Conservation (phyloP, 2,329 filamentous ascomycete species). For the Hypoxylon rubiginosum region DNA sequence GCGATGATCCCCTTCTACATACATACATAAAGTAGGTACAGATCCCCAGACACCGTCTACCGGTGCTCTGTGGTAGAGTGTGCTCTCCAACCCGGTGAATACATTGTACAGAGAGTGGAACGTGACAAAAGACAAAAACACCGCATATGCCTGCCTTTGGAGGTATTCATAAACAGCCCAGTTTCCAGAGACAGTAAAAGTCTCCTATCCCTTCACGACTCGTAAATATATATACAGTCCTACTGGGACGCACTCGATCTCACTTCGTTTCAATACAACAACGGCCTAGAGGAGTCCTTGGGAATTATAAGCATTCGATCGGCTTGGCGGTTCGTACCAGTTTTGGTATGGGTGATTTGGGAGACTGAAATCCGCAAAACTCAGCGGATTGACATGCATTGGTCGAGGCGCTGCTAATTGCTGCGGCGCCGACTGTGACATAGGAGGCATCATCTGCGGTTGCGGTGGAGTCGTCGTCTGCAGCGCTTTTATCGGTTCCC, state of each 20-base stretch:
- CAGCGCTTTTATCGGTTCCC: conserved; percentile 39
- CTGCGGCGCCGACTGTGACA: conserved; percentile 45
- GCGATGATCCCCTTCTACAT: conserved; percentile 29
- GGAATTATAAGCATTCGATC: conserved; percentile 49
- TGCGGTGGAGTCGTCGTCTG: conserved; percentile 39
- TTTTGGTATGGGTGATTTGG: conserved; percentile 86
- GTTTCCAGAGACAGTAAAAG: neutral
- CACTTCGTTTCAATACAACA: neutral
- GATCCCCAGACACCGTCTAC: conserved; percentile 19
- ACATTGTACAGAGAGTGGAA: conserved; percentile 17
- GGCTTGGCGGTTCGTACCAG: conserved; percentile 81
- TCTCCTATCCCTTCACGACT: conserved; percentile 3
- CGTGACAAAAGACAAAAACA: conserved; percentile 6
- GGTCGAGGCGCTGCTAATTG: conserved; percentile 51
- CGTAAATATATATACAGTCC: conserved; percentile 27
- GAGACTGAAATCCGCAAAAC: conserved; percentile 80
- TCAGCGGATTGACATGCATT: conserved; percentile 74
- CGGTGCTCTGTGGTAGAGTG: conserved; percentile 12
- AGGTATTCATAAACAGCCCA: conserved; percentile 29
- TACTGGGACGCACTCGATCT: neutral
- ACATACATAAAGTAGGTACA: conserved; percentile 6
- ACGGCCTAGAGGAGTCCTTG: conserved; percentile 46
- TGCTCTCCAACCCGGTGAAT: conserved; percentile 19
- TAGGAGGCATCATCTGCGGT: conserved; percentile 44
- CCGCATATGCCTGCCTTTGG: conserved; percentile 21